Evolutionary conservation across 495 filamentous ascomycete species (phyloP).

Genomic region (Sporormia fimetaria): DNA sequence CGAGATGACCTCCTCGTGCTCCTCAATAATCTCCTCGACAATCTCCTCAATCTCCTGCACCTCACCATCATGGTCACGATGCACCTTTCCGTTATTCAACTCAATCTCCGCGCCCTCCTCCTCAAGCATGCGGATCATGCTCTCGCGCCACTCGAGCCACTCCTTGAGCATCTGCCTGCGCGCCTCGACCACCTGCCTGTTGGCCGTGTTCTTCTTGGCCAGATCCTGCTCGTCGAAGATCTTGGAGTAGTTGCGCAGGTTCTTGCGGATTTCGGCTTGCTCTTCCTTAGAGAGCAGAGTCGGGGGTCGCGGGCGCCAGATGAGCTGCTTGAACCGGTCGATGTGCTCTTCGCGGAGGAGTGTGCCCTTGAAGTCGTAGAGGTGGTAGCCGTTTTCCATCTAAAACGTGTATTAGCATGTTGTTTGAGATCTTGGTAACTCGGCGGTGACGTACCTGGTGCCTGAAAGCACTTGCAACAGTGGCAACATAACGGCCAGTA

Average conservation of each 20-base stretch:
- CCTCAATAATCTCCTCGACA: conserved; percentile 52
- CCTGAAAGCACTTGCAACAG: conserved; percentile 87
- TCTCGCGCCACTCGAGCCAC: conserved; percentile 76
- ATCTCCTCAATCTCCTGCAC: conserved; percentile 92
- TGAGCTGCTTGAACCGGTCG: conserved; percentile 94
- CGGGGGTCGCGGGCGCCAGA: conserved; percentile 84
- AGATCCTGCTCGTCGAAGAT: conserved; percentile 91
- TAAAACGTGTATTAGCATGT: conserved; percentile 29
- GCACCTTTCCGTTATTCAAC: conserved; percentile 37
- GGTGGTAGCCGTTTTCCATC: conserved; percentile 98
- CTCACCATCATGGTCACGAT: conserved; percentile 55
- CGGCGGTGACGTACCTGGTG: conserved; percentile 57
- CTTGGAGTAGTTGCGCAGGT: conserved; percentile 89
- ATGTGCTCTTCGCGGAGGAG: conserved; percentile 83
- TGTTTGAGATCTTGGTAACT: background rate
- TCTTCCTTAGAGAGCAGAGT: conserved; percentile 86
- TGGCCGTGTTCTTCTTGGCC: conserved; percentile 80
- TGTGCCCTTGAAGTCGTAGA: conserved; percentile 90
- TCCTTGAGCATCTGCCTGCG: conserved; percentile 74
- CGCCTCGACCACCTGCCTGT: conserved; percentile 82
- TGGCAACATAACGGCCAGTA: conserved; percentile 84
- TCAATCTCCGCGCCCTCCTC: conserved; percentile 48
- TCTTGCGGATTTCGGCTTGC: conserved; percentile 96
- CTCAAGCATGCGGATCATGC: conserved; percentile 56
- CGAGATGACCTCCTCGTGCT: conserved; percentile 67